Base-by-base conservation (phyloP, 805 yeast genomes). In the Yarrowia porcina region DNA sequence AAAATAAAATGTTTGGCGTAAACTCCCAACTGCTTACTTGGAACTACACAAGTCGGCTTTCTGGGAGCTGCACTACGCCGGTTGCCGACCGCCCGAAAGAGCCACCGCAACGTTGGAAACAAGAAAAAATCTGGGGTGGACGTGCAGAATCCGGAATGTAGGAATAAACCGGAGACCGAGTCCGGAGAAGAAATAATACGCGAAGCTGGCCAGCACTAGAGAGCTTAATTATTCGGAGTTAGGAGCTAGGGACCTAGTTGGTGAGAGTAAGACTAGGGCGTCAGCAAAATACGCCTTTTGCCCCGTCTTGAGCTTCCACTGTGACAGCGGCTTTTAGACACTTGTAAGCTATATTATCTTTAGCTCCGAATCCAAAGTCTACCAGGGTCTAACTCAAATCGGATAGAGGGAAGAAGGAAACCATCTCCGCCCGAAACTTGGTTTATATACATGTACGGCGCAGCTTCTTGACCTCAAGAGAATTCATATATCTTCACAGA, bases 381-480 rank as follows among this genome's bases (percentile, higher is more conserved):
- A 32, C 39, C 39, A 32, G 56, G 39, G 39, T 21, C 39, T 33
- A 49, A 49, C 56, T 33, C 39, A 13, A 49, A 21, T 21, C 56
- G 56, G 39, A 15, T 49, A 33, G 39, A 49, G 56, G 39, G 39
- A 49, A 49, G 39, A 21, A 32, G 20, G 20, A 20, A 47, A 32
- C 39, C 20, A 47, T 30, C 54, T 32, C 38, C 54, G 54, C 38
- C 52, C 54, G 39, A 47, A 20, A 32, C 54, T 32, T 49, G 28
- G 21, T 32, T 32, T 49, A 32, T 33, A 49, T 49, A 49, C 56
- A 32, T 49, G 39, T 49, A 32, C 30, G 56, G 56, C 56, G 56
- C 56, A 49, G 20, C 36, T 18, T 45, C 23, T n/a, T 6, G 38
- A 9, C 39, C 8, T 33, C 30, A 32, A 33, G 39, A 21, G 20